Base-by-base conservation (phyloP, 805 yeast genomes). In the Schwanniomyces occidentalis region DNA sequence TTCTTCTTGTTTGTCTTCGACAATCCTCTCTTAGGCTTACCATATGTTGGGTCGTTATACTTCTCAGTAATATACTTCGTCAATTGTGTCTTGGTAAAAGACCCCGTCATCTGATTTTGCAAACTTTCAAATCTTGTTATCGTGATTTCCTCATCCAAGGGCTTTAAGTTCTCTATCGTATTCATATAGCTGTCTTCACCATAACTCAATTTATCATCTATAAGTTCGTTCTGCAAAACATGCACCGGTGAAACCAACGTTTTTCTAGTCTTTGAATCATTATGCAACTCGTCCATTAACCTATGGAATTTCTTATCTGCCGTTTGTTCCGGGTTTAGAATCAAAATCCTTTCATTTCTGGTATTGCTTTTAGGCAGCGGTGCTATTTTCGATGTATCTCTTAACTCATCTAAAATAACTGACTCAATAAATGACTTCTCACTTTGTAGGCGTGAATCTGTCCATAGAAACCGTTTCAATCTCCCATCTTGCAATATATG, bases 261-360 rank as follows among this genome's bases (percentile, higher is more conserved):
- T 16, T 35, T 35, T n/a, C 16, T 15, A 9, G 19, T 16, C 8
- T 16, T 12, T 4, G 21, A 24, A 15, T 32, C 40, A 8, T 24
- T 16, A 17, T 40, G 39, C 9, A 48, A 27, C 12, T 38, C 41
- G 12, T 42, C 29, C 2, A 40, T 48, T 9, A 46, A 38, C 27
- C 39, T 40, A 19, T 40, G 37, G 30, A 44, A 46, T 17, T 46
- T 38, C 19, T 30, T 41, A 30, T 51, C 54, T 12, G 37, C 40
- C 19, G 47, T 44, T 26, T 51, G 38, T 13, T 38, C 37, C 6
- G 54, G 54, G 19, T 46, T 38, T 24, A 51, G 35, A 12, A 51
- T 49, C 19, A 51, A 44, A 3, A 46, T 38, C 32, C 41, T 45
- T 12, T 30, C 29, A 4, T 31, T 18, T 8, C 14, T 17, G 9